Evolutionary conservation across 1,284 basidiomycete species (phyloP).

Genomic region (Earliella scabrosa): DNA sequence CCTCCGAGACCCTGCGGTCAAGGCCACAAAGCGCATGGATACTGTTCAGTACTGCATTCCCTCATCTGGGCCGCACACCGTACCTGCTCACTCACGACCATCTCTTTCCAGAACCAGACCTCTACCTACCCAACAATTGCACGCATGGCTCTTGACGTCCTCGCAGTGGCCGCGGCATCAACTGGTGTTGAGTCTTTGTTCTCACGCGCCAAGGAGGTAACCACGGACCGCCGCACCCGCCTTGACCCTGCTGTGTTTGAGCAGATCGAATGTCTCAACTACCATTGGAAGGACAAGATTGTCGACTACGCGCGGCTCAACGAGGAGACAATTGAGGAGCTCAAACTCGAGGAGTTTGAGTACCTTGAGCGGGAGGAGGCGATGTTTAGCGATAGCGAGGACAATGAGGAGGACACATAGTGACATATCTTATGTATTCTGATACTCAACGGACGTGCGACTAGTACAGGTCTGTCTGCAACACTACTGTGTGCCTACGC

Average conservation of each 20-base stretch:
- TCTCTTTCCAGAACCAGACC: background rate
- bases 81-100: background rate
- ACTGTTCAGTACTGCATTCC: slow-evolving; percentile 14
- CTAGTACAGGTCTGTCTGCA: too few species aligned
- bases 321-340: background rate
- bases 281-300: background rate
- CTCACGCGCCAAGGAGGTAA: background rate
- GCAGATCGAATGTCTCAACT: background rate
- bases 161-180: background rate
- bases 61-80: too few species aligned
- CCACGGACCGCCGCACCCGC: background rate
- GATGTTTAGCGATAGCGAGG: background rate
- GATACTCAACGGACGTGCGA: too few species aligned
- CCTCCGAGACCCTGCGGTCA: slow-evolving; percentile 1
- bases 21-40: slow-evolving; percentile 3
- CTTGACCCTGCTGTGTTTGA: background rate
- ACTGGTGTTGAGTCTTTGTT: background rate
- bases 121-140: background rate
- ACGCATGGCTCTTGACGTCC: slow-evolving; percentile 1
- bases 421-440: too few species aligned
- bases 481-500: too few species aligned
- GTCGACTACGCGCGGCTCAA: background rate
- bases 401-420: too few species aligned
- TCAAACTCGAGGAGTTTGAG: background rate
- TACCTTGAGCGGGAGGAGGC: background rate